Conservation (phyloP, 306 rosid genomes). For the Heteromeles arbutifolia region DNA sequence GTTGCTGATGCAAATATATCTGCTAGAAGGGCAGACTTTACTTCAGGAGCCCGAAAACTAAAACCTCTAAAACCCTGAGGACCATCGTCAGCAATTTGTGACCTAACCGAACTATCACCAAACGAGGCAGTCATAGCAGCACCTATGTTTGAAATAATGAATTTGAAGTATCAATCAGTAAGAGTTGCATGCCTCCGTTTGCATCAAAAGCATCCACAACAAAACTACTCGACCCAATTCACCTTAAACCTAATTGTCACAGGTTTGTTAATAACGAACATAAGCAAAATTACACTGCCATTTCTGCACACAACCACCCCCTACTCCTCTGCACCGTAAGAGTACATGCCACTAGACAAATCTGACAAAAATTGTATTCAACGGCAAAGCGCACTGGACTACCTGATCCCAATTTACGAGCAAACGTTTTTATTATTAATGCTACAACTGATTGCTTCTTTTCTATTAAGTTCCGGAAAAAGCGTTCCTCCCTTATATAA, state of each 20-base stretch:
- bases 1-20: conserved; percentile 63
- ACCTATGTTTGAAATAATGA: conserved; percentile 35
- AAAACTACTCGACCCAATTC: not conserved
- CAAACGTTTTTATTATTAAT: not conserved
- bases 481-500: not conserved
- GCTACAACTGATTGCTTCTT: not conserved
- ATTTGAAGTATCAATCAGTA: conserved; percentile 18
- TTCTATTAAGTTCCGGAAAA: not conserved
- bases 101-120: conserved; percentile 49
- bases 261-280: not conserved
- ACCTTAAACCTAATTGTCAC: not conserved
- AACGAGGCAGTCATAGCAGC: conserved; percentile 50
- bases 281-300: not conserved
- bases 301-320: not conserved
- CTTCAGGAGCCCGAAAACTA: conserved; percentile 36
- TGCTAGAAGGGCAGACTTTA: conserved; percentile 54
- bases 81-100: conserved; percentile 28
- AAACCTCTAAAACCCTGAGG: conserved; percentile 41
- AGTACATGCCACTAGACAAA: not conserved
- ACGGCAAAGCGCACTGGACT: not conserved
- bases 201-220: not conserved
- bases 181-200: not conserved
- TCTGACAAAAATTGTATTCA: not conserved
- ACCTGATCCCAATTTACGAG: not conserved
- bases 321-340: not conserved